Conservation (phyloP, 176 grass and related monocot genomes). For the Chloris gayana region DNA sequence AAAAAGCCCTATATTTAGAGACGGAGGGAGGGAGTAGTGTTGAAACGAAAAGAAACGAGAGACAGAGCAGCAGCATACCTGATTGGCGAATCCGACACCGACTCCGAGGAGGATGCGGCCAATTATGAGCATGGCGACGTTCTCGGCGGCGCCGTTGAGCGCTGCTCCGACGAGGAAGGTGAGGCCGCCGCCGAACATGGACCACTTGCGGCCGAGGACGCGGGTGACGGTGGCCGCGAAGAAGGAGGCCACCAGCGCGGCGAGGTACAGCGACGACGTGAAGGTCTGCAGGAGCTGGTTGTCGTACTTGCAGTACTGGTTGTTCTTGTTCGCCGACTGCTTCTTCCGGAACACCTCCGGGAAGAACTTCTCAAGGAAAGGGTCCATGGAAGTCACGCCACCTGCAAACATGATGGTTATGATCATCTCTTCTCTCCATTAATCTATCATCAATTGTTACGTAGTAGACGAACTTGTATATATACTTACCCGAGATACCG, state of each 20-base stretch:
- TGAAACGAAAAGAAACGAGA: background rate
- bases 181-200: constrained; percentile 65
- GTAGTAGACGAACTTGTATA: too few species aligned
- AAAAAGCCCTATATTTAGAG: too few species aligned
- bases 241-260: constrained; percentile 62
- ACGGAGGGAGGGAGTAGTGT: too few species aligned
- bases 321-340: background rate
- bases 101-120: constrained; percentile 61
- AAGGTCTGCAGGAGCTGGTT: constrained; percentile 70
- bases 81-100: constrained; percentile 62
- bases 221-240: constrained; percentile 68
- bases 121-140: constrained; percentile 65
- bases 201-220: constrained; percentile 59
- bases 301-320: constrained; percentile 83
- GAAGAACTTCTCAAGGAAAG: constrained; percentile 62
- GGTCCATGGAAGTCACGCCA: constrained; percentile 57
- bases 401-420: constrained; percentile 19
- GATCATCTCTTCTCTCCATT: too few species aligned
- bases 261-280: constrained; percentile 79
- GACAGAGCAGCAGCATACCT: constrained; percentile 30
- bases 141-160: constrained; percentile 58
- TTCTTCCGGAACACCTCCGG: constrained; percentile 58
- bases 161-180: constrained; percentile 62
- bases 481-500: constrained; percentile 61
- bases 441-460: too few species aligned